A percentile compares a stretch with the other conserved stretches of the same genome.
Conservation (phyloP, 352 stramenopile genomes). For the Phytopythium delawarense region DNA sequence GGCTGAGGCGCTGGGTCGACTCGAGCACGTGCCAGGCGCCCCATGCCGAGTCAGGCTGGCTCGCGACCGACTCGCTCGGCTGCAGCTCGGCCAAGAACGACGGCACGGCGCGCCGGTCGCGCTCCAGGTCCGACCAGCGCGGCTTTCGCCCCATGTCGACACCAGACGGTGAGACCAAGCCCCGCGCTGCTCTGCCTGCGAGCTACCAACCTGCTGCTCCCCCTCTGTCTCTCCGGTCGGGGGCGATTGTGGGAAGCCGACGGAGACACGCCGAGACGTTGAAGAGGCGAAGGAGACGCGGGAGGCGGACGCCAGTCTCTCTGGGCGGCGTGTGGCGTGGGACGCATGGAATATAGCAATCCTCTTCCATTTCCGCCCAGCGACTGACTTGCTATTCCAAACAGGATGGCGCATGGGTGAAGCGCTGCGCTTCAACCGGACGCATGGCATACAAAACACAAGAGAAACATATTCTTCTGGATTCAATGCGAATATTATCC, state of each 20-base stretch:
- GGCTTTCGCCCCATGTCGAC: constrained; percentile 1
- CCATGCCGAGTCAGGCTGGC: neutral
- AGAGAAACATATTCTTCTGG: too few relatives aligned
- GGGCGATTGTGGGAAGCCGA: neutral
- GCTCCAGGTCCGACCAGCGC: constrained; percentile 4
- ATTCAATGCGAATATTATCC: too few relatives aligned
- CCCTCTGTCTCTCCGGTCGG: too few relatives aligned
- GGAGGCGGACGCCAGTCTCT: neutral
- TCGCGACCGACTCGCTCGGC: neutral
- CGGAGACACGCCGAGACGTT: neutral
- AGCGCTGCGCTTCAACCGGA: too few relatives aligned
- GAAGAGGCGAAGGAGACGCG: neutral
- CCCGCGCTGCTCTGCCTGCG: too few relatives aligned
- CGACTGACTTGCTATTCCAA: too few relatives aligned
- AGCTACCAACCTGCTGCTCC: too few relatives aligned
- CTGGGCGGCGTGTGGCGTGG: neutral
- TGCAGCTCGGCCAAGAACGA: neutral
- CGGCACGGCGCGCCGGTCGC: neutral
- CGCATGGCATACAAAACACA: too few relatives aligned
- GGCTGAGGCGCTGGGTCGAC: neutral
- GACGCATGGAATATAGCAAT: too few relatives aligned
- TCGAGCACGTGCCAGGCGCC: neutral
- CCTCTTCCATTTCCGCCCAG: too few relatives aligned
- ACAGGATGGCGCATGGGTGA: too few relatives aligned
- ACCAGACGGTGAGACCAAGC: too few relatives aligned